Evolutionary conservation across 2,329 filamentous ascomycete genomes (phyloP).

Genomic region (Phyllosticta citriasiana): DNA sequence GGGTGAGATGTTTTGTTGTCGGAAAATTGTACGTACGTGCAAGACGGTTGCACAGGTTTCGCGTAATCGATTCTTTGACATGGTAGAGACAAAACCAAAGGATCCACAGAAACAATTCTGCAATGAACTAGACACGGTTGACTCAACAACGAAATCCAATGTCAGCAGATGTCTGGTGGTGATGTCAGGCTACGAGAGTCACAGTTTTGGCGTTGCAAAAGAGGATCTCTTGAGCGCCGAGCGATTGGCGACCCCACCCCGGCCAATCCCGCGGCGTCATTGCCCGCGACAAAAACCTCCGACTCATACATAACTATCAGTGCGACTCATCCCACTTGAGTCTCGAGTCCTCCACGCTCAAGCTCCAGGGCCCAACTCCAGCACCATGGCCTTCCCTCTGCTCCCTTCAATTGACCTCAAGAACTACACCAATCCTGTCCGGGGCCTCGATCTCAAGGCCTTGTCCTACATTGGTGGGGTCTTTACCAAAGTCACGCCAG

Average conservation of each 20-base stretch:
- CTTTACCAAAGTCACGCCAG: constrained; percentile 42
- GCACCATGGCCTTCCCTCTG: constrained; percentile 35
- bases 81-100: neutral
- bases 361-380: neutral
- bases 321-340: neutral
- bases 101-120: neutral
- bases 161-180: neutral
- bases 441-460: constrained; percentile 41
- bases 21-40: neutral
- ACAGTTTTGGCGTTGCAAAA: neutral
- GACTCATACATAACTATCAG: neutral
- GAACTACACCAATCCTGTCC: constrained; percentile 32
- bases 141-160: neutral
- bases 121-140: neutral
- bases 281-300: neutral
- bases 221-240: neutral
- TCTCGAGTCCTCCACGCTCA: neutral
- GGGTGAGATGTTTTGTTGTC: neutral
- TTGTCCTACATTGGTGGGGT: constrained; percentile 51
- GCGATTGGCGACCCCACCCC: neutral
- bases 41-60: neutral
- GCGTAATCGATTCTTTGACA: neutral
- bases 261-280: neutral
- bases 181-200: neutral
- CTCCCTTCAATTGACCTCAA: constrained; percentile 41